Evolutionary conservation across 495 filamentous ascomycete genomes (phyloP), one percentile per base, ranked within the genome.

Genomic region (Sabuloglossum arenarium): DNA sequence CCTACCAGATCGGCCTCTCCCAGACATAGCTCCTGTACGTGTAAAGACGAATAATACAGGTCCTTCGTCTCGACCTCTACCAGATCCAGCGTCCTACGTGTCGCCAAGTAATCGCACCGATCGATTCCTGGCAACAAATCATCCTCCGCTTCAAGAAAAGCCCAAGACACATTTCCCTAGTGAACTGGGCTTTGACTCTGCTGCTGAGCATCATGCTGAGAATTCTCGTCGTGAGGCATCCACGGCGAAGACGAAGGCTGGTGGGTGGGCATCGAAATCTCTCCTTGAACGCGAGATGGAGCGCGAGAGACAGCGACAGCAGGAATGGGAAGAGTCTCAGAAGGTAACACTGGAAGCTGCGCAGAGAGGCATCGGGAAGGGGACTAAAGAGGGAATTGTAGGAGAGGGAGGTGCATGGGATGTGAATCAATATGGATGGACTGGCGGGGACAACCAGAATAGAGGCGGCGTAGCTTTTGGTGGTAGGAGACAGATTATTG

Each of bases 221-320:
- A 83, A 86, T 66, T 74, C 75, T 32, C 77, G 83, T 47, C 79
- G 84, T 23, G 59, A 70, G 1, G 74, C 75, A 5, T 72, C 80
- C 0, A 82, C 86, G 60, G 65, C 72, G 52, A 80, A 84, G 68
- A 86, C 82, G 47, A 80, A 80, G 59, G 80, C 84, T 3, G 81
- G 77, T 51, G 83, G 82, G 0, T 86, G 82, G 81, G 82, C 84
- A 0, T 75, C 75, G 55, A 89, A 87, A 67, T 86, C 84, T 3
- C 75, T 98, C 6, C 74, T 97, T 0, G 88, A 95, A 68, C 80
- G 88, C 23, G 91, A 98, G 66, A 95, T 96, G 86, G 91, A 98
- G 67, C 77, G 85, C 60, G 91, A 98, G 69, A 77, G 93, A 11
- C 85, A 94, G 66, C 76, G 90, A 39, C 91, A 98, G 69, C 74